These are phyloP conservation scores for Ensete ventricosum DNA, from an alignment of 176 grass and related monocot species.

Conservation along the genomic window DNA sequence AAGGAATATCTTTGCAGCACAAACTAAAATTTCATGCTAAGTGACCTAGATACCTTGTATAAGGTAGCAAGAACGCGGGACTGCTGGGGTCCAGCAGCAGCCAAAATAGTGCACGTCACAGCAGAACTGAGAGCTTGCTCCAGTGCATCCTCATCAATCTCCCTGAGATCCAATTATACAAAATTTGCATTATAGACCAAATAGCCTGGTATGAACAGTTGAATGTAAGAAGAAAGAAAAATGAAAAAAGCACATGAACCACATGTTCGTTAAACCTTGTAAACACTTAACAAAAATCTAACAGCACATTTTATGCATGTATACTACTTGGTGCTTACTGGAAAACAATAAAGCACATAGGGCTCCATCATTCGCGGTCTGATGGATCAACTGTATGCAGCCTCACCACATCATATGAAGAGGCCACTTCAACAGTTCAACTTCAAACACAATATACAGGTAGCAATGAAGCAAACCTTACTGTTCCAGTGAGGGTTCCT, in stretches of 20 bases:
- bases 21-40: background rate
- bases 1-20: background rate
- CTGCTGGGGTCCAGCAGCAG: slow-evolving; percentile 89
- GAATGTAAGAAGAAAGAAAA: background rate
- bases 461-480: background rate
- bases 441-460: background rate
- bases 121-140: slow-evolving; percentile 96
- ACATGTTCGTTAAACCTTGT: too few relatives aligned
- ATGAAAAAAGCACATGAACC: background rate
- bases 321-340: background rate
- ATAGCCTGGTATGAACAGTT: background rate
- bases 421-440: background rate
- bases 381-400: background rate
- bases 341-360: background rate
- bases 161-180: slow-evolving; percentile 33
- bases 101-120: slow-evolving; percentile 96
- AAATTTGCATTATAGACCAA: background rate
- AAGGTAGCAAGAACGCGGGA: slow-evolving; percentile 94
- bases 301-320: background rate
- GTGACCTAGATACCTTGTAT: slow-evolving; percentile 60
- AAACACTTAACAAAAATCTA: background rate
- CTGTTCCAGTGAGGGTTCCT: background rate
- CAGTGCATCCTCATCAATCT: slow-evolving; percentile 94
- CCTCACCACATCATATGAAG: background rate
- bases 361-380: too few relatives aligned